phyloP scores from a whole-genome alignment of 2,329 filamentous ascomycete species.

The Sporothrix euskadiensis region DNA sequence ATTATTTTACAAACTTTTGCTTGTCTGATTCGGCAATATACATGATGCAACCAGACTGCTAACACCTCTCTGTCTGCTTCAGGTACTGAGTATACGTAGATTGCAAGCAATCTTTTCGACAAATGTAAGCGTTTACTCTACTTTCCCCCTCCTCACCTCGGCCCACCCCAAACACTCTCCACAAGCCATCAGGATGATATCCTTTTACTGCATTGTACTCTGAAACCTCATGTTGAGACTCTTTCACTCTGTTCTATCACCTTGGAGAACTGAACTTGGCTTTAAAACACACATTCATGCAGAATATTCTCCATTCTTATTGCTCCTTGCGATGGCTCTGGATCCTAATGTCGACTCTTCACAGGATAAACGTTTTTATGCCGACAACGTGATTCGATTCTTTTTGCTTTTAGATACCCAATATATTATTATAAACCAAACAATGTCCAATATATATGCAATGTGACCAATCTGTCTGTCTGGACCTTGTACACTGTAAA shows the following conservation, averaged over 20 bases:
- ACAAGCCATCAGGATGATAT: conserved; percentile 47
- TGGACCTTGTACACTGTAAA: conserved; percentile 1
- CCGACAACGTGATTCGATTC: not conserved
- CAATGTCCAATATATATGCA: not conserved
- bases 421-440: not conserved
- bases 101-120: no score
- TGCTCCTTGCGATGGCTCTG: not conserved
- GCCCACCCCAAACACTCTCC: not conserved
- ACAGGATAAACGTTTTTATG: not conserved
- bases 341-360: not conserved
- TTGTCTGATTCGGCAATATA: conserved; percentile 14
- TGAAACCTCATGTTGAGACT: conserved; percentile 59
- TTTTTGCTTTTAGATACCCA: conserved; percentile 1
- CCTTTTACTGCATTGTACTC: conserved; percentile 48
- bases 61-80: conserved; percentile 23
- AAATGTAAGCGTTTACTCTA: not conserved
- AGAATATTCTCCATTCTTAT: conserved; percentile 30
- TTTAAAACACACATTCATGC: not conserved
- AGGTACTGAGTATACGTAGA: conserved; percentile 21
- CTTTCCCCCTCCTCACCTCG: not conserved
- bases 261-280: conserved; percentile 62
- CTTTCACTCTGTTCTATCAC: conserved; percentile 46
- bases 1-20: conserved; percentile 8
- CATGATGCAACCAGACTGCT: conserved; percentile 4
- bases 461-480: not conserved